Percentiles rank a stretch among this genome's conserved stretches.
These are phyloP conservation scores for Colletotrichum sp. DNA, from an alignment of 2,329 filamentous ascomycete species.

Conservation along the genomic window DNA sequence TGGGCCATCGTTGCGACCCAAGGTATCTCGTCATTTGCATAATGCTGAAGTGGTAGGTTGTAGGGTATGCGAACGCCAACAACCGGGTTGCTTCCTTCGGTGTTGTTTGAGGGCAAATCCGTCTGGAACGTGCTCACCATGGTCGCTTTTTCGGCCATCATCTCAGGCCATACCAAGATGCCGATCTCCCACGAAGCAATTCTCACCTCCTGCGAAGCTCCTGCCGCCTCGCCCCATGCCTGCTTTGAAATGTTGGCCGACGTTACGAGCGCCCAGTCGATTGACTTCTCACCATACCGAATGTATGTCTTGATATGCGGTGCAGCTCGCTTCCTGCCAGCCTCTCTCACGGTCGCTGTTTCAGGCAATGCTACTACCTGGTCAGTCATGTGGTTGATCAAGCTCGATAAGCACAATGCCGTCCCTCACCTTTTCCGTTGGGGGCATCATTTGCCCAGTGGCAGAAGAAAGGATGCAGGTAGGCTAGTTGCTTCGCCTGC, in stretches of 20 bases:
- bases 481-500: conserved; percentile 76
- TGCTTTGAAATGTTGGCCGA: conserved; percentile 93
- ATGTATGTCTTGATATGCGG: conserved; percentile 93
- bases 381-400: neutral
- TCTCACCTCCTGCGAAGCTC: conserved; percentile 64
- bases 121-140: conserved; percentile 75
- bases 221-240: conserved; percentile 77
- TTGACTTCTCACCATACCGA: conserved; percentile 59
- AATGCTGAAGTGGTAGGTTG: conserved; percentile 73
- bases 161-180: conserved; percentile 79
- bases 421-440: conserved; percentile 34
- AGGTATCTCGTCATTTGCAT: conserved; percentile 67
- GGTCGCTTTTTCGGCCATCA: conserved; percentile 50
- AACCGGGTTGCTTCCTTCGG: conserved; percentile 36
- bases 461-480: conserved; percentile 72
- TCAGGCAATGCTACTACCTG: conserved; percentile 29
- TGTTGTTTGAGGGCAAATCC: conserved; percentile 52
- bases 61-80: conserved; percentile 86
- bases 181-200: conserved; percentile 86
- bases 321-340: conserved; percentile 72
- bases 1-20: conserved; percentile 76
- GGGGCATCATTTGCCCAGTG: conserved; percentile 75
- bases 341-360: conserved; percentile 41
- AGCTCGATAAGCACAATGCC: neutral
- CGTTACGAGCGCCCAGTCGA: conserved; percentile 87